Evolutionary conservation across 176 grass and related monocot genomes (phyloP).

Genomic region (Aegilops tauschii): DNA sequence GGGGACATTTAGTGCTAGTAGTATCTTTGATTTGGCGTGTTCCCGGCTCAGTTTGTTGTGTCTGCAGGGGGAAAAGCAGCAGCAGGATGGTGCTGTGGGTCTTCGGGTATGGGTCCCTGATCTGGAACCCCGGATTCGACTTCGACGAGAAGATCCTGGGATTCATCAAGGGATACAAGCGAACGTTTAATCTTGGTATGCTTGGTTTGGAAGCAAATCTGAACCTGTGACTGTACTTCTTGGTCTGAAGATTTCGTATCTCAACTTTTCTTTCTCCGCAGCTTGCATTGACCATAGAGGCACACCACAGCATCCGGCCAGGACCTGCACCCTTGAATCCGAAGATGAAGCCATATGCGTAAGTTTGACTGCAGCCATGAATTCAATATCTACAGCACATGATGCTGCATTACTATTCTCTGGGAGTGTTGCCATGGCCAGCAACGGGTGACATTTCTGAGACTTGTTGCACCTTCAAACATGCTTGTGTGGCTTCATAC

Average conservation of each 20-base stretch:
- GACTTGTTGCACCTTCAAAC: neutral
- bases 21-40: neutral
- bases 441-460: neutral
- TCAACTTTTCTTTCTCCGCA: neutral
- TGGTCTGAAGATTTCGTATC: neutral
- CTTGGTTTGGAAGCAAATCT: neutral
- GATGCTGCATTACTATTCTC: neutral
- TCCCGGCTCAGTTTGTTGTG: neutral
- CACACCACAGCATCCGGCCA: constrained; percentile 71
- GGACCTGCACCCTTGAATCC: constrained; percentile 89
- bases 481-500: neutral
- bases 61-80: neutral
- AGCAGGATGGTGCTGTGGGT: constrained; percentile 85
- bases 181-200: constrained; percentile 87
- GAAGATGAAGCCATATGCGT: constrained; percentile 72
- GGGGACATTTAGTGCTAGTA: neutral
- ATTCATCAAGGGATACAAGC: constrained; percentile 78
- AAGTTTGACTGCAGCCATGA: constrained; percentile 1
- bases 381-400: neutral
- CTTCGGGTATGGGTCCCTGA: constrained; percentile 89
- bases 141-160: constrained; percentile 86
- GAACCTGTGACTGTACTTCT: neutral
- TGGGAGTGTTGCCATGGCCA: neutral
- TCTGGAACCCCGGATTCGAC: constrained; percentile 96
- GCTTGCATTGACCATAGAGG: constrained; percentile 98